Evolutionary conservation across 148 eudicot species (phyloP), one percentile per base, ranked within the genome.

Genomic region (Rhododendron mucronatum): DNA sequence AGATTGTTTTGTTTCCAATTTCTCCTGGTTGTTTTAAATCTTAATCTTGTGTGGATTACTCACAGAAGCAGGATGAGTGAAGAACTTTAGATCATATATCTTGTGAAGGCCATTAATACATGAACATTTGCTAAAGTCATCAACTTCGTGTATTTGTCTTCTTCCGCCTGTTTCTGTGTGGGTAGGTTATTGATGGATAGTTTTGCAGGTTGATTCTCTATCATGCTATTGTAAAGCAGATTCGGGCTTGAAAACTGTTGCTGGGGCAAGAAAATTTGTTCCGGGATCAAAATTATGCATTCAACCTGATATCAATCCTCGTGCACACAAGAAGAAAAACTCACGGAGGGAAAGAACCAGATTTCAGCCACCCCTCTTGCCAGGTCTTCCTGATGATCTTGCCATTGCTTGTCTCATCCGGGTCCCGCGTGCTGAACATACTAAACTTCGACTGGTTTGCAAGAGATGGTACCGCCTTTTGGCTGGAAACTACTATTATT

Each of bases 371-470:
- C 97, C 98, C 10, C 95, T 95, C 78, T 88, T 95, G 82, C 98
- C 98, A 3, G 98, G 98, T n/a, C 97, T 95, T 57, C 98, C 98
- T 20, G 95, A 95, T 88, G 98, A 95, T 87, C 96, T 95, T 73
- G 98, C 98, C 55, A 92, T 95, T 83, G 96, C 95, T 69, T 95
- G 98, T 87, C 92, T 95, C 6, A 92, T 94, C 37, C 94, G 98
- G 86, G 97, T 94, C 86, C 98, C 96, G 21, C 91, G 98, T 53
- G 91, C 92, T 23, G 97, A 95, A 82, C 98, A 95, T 50, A 90
- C 89, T 61, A 94, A 92, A 85, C 96, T 95, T 61, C 97, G 97
- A 21, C 87, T 95, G 80, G 97, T 95, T 86, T 94, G 97, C 92
- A 95, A 92, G 89, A 88, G 94, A 87, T 94, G 98, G 98, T 91